phyloP scores from a whole-genome alignment of 1,139 yeast species.

The Candida sanyaensis region DNA sequence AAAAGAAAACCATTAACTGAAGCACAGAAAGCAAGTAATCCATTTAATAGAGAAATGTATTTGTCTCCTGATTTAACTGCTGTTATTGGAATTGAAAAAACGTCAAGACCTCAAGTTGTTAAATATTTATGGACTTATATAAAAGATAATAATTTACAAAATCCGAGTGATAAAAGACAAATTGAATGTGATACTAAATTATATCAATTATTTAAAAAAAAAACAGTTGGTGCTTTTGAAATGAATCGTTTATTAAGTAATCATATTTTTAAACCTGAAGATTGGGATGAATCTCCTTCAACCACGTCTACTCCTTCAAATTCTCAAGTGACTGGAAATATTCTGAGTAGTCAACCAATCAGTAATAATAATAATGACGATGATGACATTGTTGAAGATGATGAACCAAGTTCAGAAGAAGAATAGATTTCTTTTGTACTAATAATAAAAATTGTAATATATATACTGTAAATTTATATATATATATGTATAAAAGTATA shows the following conservation, averaged over 20 bases:
- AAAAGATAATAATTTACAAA: conserved; percentile 62
- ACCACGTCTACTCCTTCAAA: not conserved
- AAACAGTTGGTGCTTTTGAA: conserved; percentile 61
- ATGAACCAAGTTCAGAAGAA: conserved; percentile 9
- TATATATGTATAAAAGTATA: too few species aligned
- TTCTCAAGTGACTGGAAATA: conserved; percentile 1
- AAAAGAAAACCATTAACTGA: conserved; percentile 11
- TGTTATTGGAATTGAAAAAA: conserved; percentile 39
- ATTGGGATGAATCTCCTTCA: conserved; percentile 12
- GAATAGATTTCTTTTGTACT: conserved; percentile 1
- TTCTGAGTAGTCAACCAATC: not conserved
- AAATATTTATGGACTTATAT: conserved; percentile 76
- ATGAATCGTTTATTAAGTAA: conserved; percentile 61
- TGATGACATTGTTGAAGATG: conserved; percentile 1
- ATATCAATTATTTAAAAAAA: conserved; percentile 57
- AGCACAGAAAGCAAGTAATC: conserved; percentile 21
- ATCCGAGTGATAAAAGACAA: conserved; percentile 66
- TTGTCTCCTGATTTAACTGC: conserved; percentile 54
- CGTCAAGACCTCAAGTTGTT: conserved; percentile 72
- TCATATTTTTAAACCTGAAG: conserved; percentile 54
- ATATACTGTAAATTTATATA: too few species aligned
- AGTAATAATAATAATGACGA: conserved; percentile 1
- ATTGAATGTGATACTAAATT: conserved; percentile 70
- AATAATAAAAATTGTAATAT: too few species aligned
- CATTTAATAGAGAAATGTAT: conserved; percentile 39